Evolutionary conservation across 495 filamentous ascomycete genomes (phyloP), one percentile per base, ranked within the genome.

Genomic region (Bathelium albidoporum): DNA sequence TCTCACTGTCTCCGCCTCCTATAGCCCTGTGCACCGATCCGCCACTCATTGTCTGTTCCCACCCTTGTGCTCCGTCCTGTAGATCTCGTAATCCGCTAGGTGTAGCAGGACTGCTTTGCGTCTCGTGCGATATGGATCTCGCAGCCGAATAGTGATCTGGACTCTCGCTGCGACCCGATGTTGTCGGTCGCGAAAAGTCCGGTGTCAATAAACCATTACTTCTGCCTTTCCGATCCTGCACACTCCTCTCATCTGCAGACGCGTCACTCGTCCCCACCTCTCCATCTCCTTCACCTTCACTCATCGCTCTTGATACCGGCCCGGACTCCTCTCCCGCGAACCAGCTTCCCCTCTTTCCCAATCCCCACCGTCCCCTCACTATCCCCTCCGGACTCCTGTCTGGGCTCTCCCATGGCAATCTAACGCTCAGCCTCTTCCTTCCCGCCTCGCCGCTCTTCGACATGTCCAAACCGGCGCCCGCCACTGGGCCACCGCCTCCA

Each of bases 101-200:
- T 14, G 72, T 71, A 7, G 71, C 67, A 14, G 72, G 71, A 4
- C 71, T 68, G 32, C 69, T 72, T 59, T 74, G 72, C n/a, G 66
- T 73, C 24, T 44, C 69, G 14, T 64, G 55, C 14, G 65, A 58
- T 20, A 53, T 22, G 7, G 20, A 29, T 24, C 49, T 26, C 14
- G 63, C n/a, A 16, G 7, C 65, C 41, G 29, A 60, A 55, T 7
- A 20, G 49, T 7, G 49, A 24, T 55, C 49, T 3, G 49, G 49
- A 55, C 49, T 55, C 24, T 55, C 49, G 49, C 49, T 55, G 7
- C 49, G 49, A 9, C 24, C 49, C 49, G 49, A n/a, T 9, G 49
- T 55, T 24, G 49, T 55, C 7, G 49, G 49, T 16, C 49, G 26
- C 24, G 49, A 55, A 16, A 55, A 55, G 16, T 55, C 49, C 24